Conservation (phyloP, 192 early-diverging fungal species). For the Entophlyctis luteolus region DNA sequence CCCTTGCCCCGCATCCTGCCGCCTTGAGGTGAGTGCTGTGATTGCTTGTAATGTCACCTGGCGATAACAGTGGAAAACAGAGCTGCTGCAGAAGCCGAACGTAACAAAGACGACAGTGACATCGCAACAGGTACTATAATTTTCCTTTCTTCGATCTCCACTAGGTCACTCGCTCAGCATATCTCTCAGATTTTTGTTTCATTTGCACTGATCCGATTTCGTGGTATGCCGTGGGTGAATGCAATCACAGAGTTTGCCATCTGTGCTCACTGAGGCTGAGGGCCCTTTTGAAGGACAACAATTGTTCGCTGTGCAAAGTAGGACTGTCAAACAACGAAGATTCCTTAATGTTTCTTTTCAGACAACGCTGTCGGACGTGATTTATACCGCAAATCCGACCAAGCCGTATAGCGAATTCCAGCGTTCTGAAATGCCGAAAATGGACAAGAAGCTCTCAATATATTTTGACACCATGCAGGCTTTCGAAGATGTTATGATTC, state of each 20-base stretch:
- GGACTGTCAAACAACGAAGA: background rate
- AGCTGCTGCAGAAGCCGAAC: constrained; percentile 1
- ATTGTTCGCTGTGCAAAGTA: constrained; percentile 91
- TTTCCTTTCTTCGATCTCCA: no score
- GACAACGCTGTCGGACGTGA: constrained; percentile 73
- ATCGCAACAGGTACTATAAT: background rate
- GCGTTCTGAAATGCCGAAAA: constrained; percentile 46
- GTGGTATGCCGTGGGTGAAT: constrained; percentile 79
- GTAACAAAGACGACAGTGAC: background rate
- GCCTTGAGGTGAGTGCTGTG: background rate
- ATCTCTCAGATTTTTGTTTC: constrained; percentile 56
- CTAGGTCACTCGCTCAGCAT: no score
- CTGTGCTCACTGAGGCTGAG: constrained; percentile 86
- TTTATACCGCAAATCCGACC: constrained; percentile 68
- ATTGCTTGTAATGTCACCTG: background rate
- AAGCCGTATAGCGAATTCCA: constrained; percentile 42
- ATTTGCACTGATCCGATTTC: constrained; percentile 84
- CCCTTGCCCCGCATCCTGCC: constrained; percentile 10
- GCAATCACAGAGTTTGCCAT: constrained; percentile 93
- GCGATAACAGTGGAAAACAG: background rate
- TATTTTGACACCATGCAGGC: constrained; percentile 74
- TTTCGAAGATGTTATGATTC: constrained; percentile 66
- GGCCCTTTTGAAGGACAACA: constrained; percentile 78
- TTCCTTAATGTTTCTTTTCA: constrained; percentile 17
- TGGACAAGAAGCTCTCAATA: constrained; percentile 66